Conservation (phyloP, 306 rosid genomes). For the Heteromeles arbutifolia region DNA sequence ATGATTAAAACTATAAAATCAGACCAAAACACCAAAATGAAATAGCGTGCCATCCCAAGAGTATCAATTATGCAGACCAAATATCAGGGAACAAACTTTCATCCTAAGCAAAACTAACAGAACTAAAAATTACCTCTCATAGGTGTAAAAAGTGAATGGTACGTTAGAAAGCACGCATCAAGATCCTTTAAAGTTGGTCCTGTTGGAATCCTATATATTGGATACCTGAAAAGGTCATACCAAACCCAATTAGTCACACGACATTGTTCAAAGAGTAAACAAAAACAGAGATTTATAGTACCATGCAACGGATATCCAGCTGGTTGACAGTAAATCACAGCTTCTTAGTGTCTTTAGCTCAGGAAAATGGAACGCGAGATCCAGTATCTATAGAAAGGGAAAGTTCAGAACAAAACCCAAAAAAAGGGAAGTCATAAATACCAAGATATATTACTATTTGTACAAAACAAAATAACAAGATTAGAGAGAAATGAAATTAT, state of each 20-base stretch:
- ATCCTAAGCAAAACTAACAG: not conserved
- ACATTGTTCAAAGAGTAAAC: not conserved
- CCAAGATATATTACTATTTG: not conserved
- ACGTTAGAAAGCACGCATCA: slow-evolving; percentile 86
- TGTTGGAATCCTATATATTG: slow-evolving; percentile 89
- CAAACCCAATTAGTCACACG: slow-evolving; percentile 12
- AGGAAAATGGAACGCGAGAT: slow-evolving; percentile 64
- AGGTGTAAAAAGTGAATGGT: slow-evolving; percentile 59
- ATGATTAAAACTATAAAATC: not conserved
- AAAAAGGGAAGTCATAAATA: not conserved
- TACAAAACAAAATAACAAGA: not conserved
- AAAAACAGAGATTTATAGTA: slow-evolving; percentile 28
- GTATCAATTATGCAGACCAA: not conserved
- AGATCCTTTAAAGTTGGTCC: slow-evolving; percentile 90
- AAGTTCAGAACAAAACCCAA: slow-evolving; percentile 11
- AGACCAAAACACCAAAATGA: not conserved
- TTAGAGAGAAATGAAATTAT: not conserved
- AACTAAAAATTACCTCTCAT: slow-evolving; percentile 44
- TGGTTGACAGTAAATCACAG: slow-evolving; percentile 63
- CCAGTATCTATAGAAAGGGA: slow-evolving; percentile 45
- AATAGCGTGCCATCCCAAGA: not conserved
- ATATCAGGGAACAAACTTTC: not conserved
- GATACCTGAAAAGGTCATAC: slow-evolving; percentile 58
- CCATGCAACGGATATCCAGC: slow-evolving; percentile 99
- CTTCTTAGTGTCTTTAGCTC: slow-evolving; percentile 63